Evolutionary conservation across 345 rosid genomes (phyloP), one percentile per base, ranked within the genome.

Genomic region (Xanthoceras sorbifolium): DNA sequence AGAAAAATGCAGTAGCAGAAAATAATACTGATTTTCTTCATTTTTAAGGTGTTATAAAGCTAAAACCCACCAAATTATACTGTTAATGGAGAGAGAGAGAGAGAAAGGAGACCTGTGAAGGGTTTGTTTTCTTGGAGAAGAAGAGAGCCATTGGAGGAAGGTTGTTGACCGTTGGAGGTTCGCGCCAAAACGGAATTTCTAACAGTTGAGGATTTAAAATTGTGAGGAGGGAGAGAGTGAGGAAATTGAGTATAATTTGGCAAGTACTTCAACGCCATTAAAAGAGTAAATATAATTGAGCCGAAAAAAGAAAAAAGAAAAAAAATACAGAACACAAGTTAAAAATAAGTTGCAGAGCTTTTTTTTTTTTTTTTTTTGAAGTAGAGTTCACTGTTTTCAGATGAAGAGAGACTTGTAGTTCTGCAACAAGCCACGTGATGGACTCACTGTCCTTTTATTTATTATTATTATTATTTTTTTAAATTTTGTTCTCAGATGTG

Each of bases 121-220:
- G 86, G 31, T 69, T 72, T 63, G 38, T 81, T 78, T 9, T 78
- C 81, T 25, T 66, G 76, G 74, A 76, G 77, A 18, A 79, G 67
- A 63, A 80, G 83, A 64, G 87, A 78, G 70, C 84, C 89, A n/a
- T 71, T 83, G 81, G 84, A 73, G 23, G 84, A 64, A 31, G 83
- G 72, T 6, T 55, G 55, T 22, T 62, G 74, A 64, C 52, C 36
- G 69, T 22, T 82, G 83, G 84, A 85, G 64, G 20, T 76, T 71
- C 81, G 89, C 85, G 80, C 87, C 81, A 81, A 80, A 82, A 86
- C 68, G n/a, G 89, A 17, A n/a, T 78, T 83, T 73, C 76, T 78
- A 71, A 34, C 10, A 7, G 75, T 31, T 72, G 85, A 75, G 59
- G 46, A 65, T 74, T 76, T 81, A 78, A 78, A 79, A 17, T n/a